Evolutionary conservation across 148 eudicot genomes (phyloP), one percentile per base, ranked within the genome.

Genomic region (Camellia japonica): DNA sequence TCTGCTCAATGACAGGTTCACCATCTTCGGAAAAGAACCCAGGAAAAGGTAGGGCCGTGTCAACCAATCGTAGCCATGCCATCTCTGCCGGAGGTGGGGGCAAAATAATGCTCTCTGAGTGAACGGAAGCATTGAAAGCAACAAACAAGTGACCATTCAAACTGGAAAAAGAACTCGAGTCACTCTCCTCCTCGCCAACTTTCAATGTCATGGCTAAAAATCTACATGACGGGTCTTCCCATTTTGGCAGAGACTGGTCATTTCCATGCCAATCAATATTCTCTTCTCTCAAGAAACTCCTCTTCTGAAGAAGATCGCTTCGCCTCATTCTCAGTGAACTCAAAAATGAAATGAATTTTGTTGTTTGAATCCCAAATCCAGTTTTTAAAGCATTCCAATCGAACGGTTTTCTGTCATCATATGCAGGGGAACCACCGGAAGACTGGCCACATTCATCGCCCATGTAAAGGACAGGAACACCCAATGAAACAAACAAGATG

Each of bases 361-460:
- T 90, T 49, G 82, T 87, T 79, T 97, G 98, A 82, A 82, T 71
- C 19, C 91, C 97, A 72, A 94, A 97, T 47, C 88, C 76, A n/a
- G 97, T 87, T 59, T 62, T 82, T 52, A 97, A 79, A 62, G 93
- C 91, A 80, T 75, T 87, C 99, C 99, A 97, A 47, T 92, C 89
- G 51, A 91, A 81, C 2, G 90, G 90, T 47, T 86, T 92, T 70
- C 95, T 86, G 75, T 92, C 90, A 63, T 49, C 77, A 49, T 87
- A 84, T 56, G 81, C 78, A 41, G 80, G 77, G 71, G 91, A 91
- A 54, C 99, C 99, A 43, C 92, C 93, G 30, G 87, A 84, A 71
- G 99, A 94, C 77, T 87, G 94, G 69, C 99, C 99, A 79, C 95
- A 94, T 77, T 97, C 99, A 75, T 97, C 99, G 76, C 99, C 99